Evolutionary conservation across 257 asterid species (phyloP).

Genomic region (Ilex aquifolium): DNA sequence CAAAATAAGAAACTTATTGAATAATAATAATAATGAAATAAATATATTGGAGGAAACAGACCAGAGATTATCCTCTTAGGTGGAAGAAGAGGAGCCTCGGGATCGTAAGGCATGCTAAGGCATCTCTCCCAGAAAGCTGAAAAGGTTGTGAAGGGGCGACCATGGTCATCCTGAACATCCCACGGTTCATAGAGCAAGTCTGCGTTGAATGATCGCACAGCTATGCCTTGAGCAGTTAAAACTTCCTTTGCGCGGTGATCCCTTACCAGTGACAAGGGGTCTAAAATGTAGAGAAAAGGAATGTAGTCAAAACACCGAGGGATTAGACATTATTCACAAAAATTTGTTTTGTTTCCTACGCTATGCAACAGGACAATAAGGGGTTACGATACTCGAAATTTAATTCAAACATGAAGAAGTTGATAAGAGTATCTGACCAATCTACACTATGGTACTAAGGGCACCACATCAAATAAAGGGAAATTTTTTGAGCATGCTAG

Average conservation of each 20-base stretch:
- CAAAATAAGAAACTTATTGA: too few species aligned
- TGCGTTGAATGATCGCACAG: constrained; percentile 71
- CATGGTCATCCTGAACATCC: constrained; percentile 72
- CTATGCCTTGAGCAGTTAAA: constrained; percentile 59
- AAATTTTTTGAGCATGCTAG: too few species aligned
- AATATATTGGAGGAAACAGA: constrained; percentile 15
- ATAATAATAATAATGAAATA: too few species aligned
- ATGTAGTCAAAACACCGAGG: not conserved
- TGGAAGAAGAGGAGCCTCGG: constrained; percentile 87
- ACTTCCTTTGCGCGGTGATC: constrained; percentile 84
- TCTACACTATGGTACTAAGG: not conserved
- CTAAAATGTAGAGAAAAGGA: constrained; percentile 30
- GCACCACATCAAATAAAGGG: too few species aligned
- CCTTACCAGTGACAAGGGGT: constrained; percentile 78
- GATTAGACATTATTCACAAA: not conserved
- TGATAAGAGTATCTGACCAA: not conserved
- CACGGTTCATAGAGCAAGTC: constrained; percentile 93
- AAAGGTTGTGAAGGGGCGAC: constrained; percentile 61
- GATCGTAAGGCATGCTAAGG: constrained; percentile 85
- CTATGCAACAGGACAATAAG: not conserved
- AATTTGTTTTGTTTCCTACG: not conserved
- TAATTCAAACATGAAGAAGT: not conserved
- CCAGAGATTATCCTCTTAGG: constrained; percentile 79
- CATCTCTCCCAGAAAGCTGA: constrained; percentile 80
- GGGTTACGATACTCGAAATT: not conserved